These are phyloP conservation scores for Myriangium duriaei DNA, from an alignment of 2,329 filamentous ascomycete species.

Conservation along the genomic window DNA sequence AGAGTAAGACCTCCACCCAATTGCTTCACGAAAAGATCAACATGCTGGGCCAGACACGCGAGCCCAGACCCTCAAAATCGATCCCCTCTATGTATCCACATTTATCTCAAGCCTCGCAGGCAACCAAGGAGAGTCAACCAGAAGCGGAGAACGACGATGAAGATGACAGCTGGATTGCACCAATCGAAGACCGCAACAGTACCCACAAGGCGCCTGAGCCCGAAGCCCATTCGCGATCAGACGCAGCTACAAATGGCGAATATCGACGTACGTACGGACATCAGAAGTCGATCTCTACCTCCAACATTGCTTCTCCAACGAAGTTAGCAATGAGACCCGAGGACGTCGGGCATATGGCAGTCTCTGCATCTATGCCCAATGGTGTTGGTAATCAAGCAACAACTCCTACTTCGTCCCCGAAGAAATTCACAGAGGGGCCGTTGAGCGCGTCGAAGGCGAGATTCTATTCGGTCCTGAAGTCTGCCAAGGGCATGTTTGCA, in stretches of 20 bases:
- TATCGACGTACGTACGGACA: constrained; percentile 17
- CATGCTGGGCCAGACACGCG: constrained; percentile 47
- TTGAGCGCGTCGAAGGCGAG: constrained; percentile 88
- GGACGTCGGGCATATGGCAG: constrained; percentile 43
- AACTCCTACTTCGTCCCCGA: constrained; percentile 46
- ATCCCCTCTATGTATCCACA: constrained; percentile 24
- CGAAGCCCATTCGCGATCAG: constrained; percentile 9
- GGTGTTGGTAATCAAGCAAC: constrained; percentile 31
- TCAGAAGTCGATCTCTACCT: constrained; percentile 24
- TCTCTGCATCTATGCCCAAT: constrained; percentile 31
- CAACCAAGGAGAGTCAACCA: neutral
- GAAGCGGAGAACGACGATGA: constrained; percentile 29
- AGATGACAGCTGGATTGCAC: constrained; percentile 49
- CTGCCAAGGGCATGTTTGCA: constrained; percentile 72
- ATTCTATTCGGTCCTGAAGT: constrained; percentile 79
- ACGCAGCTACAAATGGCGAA: constrained; percentile 5
- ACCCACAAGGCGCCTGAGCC: constrained; percentile 4
- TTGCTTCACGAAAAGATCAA: constrained; percentile 86
- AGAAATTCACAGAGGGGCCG: constrained; percentile 56
- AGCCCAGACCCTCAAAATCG: constrained; percentile 31
- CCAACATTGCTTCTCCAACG: constrained; percentile 34
- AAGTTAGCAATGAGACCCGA: constrained; percentile 24
- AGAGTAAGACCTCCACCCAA: constrained; percentile 89
- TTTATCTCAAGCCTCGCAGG: constrained; percentile 18
- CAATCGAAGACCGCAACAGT: constrained; percentile 23